Conservation (phyloP, 176 grass and related monocot species). For the Metroxylon sagu region DNA sequence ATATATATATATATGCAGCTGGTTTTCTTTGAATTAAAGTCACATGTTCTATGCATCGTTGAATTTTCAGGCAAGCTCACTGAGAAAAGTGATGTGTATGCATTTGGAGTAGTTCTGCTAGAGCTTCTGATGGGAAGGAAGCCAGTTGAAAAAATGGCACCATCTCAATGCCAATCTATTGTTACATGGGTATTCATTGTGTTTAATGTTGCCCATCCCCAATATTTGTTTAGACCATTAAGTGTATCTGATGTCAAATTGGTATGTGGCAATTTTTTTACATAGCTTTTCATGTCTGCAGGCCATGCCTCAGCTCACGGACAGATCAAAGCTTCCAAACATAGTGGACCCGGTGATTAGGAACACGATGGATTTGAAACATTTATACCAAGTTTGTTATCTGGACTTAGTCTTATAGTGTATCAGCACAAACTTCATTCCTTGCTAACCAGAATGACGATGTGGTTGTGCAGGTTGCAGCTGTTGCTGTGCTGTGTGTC, state of each 20-base stretch:
- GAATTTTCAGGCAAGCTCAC: slow-evolving; percentile 75
- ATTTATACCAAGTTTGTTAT: slow-evolving; percentile 77
- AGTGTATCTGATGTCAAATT: no score
- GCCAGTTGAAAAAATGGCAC: slow-evolving; percentile 81
- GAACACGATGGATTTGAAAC: slow-evolving; percentile 88
- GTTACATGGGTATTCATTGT: slow-evolving; percentile 74
- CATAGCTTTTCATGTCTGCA: slow-evolving; percentile 5
- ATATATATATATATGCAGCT: no score
- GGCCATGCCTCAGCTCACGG: slow-evolving; percentile 94
- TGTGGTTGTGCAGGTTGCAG: slow-evolving; percentile 60
- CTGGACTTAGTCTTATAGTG: slow-evolving; percentile 6
- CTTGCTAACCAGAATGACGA: not conserved
- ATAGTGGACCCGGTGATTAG: slow-evolving; percentile 92
- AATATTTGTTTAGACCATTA: no score
- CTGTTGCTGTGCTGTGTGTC: slow-evolving; percentile 80
- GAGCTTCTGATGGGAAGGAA: slow-evolving; percentile 91
- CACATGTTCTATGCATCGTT: not conserved
- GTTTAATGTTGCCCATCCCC: not conserved
- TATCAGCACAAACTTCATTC: not conserved
- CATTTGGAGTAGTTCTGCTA: slow-evolving; percentile 86
- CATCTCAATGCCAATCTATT: slow-evolving; percentile 75
- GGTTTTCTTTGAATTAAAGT: no score
- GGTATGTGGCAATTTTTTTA: no score
- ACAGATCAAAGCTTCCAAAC: slow-evolving; percentile 85
- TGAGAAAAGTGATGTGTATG: slow-evolving; percentile 96